Evolutionary conservation across 2,329 filamentous ascomycete species (phyloP), one percentile per base, ranked within the genome.

Genomic region (Aureobasidium melanogenum): DNA sequence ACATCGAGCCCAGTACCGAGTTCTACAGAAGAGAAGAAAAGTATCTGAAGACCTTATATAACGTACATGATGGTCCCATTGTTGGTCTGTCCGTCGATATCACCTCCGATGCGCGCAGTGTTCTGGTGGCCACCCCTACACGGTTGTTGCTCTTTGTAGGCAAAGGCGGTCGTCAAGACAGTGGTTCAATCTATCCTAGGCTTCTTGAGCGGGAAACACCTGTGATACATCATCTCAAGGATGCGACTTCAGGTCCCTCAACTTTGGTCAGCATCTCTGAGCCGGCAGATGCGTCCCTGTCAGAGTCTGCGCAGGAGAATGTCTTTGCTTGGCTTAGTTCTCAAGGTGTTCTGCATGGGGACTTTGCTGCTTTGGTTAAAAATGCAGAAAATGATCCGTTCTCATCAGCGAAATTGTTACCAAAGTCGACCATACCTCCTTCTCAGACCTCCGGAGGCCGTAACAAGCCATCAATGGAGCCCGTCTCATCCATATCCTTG

Each of bases 1-100:
- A 91, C 69, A 93, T 99, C 70, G 94, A 99, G 74, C 91, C 91
- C 3, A 89, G 91, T 15, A 91, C 88, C 52, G 94, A 97, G 72
- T 97, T 97, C 75, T 97, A 97, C 75, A 84, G 91, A 67, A 88
- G 93, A 70, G 92, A 97, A 74, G 94, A 99, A 73, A 91, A 91
- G 74, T 96, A 96, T 72, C 76, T 96, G 63, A 93, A 93, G 73
- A 83, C 82, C 38, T 82, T 99, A 22, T 91, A 92, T 72, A 92
- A 88, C 71, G 82, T 91, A 8, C 84, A 87, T 1, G 91, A 96
- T 72, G 89, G 88, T 0, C 85, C 92, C 0, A 83, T 97, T 38
- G 90, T 89, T 0, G 94, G 94, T 1, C 71, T 97, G 17, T 96
- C 90, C 85, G 87, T 88, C 10, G 93, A 97, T 69, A 79, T 82